phyloP scores from a whole-genome alignment of 2,329 filamentous ascomycete genomes.

The Colletotrichum viniferum region DNA sequence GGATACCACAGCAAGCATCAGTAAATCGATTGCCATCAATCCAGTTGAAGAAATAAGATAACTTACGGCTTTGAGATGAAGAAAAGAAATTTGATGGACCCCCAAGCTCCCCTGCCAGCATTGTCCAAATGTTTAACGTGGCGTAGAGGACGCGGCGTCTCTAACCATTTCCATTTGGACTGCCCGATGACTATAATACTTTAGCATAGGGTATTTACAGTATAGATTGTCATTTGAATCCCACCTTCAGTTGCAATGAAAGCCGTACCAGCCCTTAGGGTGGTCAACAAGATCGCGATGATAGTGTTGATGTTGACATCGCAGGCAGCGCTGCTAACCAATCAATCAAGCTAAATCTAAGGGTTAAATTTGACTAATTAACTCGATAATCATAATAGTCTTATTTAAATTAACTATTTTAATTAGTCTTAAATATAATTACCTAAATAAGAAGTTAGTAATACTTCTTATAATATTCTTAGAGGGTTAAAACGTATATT shows the following conservation, averaged over 20 bases:
- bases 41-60: too few species aligned
- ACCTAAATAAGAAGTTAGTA: too few species aligned
- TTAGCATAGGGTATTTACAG: accelerated
- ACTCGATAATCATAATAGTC: too few species aligned
- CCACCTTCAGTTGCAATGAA: background rate
- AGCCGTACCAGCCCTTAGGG: accelerated
- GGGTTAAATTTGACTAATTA: too few species aligned
- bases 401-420: too few species aligned
- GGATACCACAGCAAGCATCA: too few species aligned
- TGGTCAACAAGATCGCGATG: background rate
- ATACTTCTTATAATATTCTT: too few species aligned
- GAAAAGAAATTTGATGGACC: accelerated
- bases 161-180: background rate
- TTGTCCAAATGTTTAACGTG: background rate
- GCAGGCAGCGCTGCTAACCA: background rate
- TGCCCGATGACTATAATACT: background rate
- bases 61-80: background rate
- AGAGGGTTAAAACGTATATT: too few species aligned
- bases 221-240: background rate
- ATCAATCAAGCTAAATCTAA: too few species aligned
- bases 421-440: too few species aligned
- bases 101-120: background rate
- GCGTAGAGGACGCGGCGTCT: background rate
- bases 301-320: background rate
- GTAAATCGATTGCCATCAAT: accelerated